Evolutionary conservation across 176 grass and related monocot species (phyloP), one percentile per base, ranked within the genome.

Genomic region (Otatea glauca): DNA sequence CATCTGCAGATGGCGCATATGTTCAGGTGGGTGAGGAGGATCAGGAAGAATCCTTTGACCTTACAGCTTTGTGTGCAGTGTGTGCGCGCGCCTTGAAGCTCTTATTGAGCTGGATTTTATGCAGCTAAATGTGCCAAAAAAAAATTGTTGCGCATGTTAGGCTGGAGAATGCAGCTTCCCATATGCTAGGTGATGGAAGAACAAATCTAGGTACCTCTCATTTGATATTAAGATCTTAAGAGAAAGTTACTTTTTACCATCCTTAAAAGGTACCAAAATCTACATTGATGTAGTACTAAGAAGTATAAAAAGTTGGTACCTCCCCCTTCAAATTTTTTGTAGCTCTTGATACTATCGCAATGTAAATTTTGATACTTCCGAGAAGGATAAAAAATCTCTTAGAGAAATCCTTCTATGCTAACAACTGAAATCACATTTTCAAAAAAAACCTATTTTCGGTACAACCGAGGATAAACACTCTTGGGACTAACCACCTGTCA

Each of bases 1-100:
- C 65, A 59, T 59, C 70, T 75, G 77, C 70, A 29, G 78, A 87
- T 68, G 61, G 51, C 78, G 76, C 70, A 68, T 81, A 75, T 75
- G 60, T 75, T 81, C 85, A 81, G 73, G 66, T 84, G 74, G 68
- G 59, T 47, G 63, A 78, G 23, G 7, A 78, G 74, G 67, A 54
- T 41, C 61, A 32, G 61, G 61, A 32, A 32, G 78, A 59, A 59
- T 23, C 71, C 14, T 50, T 82, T 81, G 70, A 75, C 48, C 63
- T 39, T 51, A 76, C 81, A 76, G 20, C 20, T 59, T 27, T 34
- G 38, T 65, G 20, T 43, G 42, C 42, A 43, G 42, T 43, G 49
- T 24, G 49, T 60, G 51, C 51, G 29, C 29, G 51, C 51, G 29
- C 29, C 44, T 39, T 70, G 37, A 58, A 85, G 62, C 9, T 68